Evolutionary conservation across 805 yeast genomes (phyloP), one percentile per base, ranked within the genome.

Genomic region (Ogataea nonfermentans): DNA sequence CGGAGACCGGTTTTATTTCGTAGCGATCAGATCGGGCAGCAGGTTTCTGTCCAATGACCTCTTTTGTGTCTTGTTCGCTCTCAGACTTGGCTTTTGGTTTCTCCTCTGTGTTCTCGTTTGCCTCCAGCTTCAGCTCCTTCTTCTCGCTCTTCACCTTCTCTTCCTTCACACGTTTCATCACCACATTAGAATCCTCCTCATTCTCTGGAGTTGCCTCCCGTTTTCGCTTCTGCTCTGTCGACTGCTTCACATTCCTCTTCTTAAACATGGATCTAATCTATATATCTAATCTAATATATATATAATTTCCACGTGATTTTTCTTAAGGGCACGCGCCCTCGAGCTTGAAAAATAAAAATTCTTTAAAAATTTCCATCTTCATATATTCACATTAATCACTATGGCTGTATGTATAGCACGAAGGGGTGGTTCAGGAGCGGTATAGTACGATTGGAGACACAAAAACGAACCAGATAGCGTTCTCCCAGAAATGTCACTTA

Each of bases 261-360:
- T 67, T 68, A 55, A 68, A 68, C 74, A 68, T 68, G 3, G 6
- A 24, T 20, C 17, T 16, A 17, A 19, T 10, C 12, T 9, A 11
- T 22, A 12, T 27, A 19, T 19, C 22, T 19, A 19, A 19, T 19
- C 22, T 14, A 26, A 12, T 25, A 15, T 6, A 5, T 20, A 22
- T 16, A 14, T 13, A 8, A 13, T 1, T 1, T 3, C 14, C 41
- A 37, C 41, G 41, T 37, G 41, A 32, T 20, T 5, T 3, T 4
- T 11, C 4, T 1, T 19, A 19, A 20, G 41, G 41, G 32, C 35
- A n/a, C 13, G 2, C 14, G n/a, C 41, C 41, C 41, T 37, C 41
- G 17, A 32, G 32, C 7, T 31, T 32, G 33, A 37, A 32, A 27
- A 36, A 36, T 16, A 27, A 24, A 35, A 35, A 12, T 20, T 33